These are phyloP conservation scores for Tarenaya hassleriana DNA, from an alignment of 345 rosid species.

Conservation along the genomic window DNA sequence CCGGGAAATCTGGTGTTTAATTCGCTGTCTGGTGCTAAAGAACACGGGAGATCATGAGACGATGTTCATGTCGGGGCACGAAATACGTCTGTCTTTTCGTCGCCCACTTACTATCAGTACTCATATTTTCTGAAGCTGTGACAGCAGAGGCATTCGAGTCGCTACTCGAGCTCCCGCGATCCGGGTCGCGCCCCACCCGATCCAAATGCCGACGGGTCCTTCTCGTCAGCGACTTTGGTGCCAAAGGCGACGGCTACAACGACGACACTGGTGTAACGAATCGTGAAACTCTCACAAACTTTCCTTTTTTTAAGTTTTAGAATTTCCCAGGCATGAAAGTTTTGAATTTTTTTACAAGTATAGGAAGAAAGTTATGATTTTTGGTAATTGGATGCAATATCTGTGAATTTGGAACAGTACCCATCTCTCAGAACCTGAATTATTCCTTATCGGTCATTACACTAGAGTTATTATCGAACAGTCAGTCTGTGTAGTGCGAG, in stretches of 20 bases:
- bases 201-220: constrained; percentile 50
- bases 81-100: neutral
- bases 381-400: neutral
- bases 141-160: constrained; percentile 44
- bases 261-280: constrained; percentile 61
- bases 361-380: neutral
- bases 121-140: constrained; percentile 22
- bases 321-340: too few relatives aligned
- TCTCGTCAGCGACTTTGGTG: constrained; percentile 53
- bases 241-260: constrained; percentile 54
- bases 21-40: neutral
- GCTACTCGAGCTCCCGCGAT: constrained; percentile 48
- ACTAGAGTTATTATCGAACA: too few relatives aligned
- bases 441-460: too few relatives aligned
- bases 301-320: neutral
- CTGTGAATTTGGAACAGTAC: neutral
- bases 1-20: too few relatives aligned
- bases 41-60: constrained; percentile 2
- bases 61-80: constrained; percentile 18
- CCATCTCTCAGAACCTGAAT: too few relatives aligned
- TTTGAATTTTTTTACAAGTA: constrained; percentile 3
- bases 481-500: too few relatives aligned
- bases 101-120: constrained; percentile 5
- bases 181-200: constrained; percentile 31
- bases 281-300: neutral